Evolutionary conservation across 768 basidiomycete genomes (phyloP).

Genomic region (Symmetrospora coprosmae): DNA sequence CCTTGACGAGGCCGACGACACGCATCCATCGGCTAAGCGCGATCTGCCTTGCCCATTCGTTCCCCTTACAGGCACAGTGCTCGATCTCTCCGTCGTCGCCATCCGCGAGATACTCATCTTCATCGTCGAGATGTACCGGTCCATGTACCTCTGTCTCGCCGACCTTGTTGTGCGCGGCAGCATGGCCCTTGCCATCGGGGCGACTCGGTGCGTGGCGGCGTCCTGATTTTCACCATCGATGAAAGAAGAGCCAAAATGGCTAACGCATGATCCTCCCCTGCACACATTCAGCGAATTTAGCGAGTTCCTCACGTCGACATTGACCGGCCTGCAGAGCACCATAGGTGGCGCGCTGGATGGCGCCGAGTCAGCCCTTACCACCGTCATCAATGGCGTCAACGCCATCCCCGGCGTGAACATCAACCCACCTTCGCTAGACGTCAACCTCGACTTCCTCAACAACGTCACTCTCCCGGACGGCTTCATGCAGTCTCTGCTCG

Average conservation of each 20-base stretch:
- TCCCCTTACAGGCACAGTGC: background rate
- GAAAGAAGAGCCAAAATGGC: too few relatives aligned
- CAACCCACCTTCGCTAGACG: constrained; percentile 50
- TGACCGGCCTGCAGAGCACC: background rate
- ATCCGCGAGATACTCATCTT: constrained; percentile 40
- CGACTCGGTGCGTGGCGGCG: constrained; percentile 70
- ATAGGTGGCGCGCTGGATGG: background rate
- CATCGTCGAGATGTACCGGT: constrained; percentile 78
- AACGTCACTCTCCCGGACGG: constrained; percentile 67
- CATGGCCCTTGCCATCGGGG: constrained; percentile 61
- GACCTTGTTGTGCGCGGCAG: constrained; percentile 75
- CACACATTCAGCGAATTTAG: constrained; percentile 16
- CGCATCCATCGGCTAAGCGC: too few relatives aligned
- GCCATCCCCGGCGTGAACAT: constrained; percentile 27
- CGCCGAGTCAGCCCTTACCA: background rate
- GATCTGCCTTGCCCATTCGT: background rate
- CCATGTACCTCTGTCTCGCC: constrained; percentile 82
- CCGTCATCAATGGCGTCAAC: background rate
- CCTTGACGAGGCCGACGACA: background rate
- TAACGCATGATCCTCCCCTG: too few relatives aligned
- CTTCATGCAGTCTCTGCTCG: constrained; percentile 57
- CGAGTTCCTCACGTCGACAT: background rate
- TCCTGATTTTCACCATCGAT: too few relatives aligned
- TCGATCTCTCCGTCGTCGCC: constrained; percentile 5
- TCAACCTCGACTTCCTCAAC: constrained; percentile 56